Evolutionary conservation across 176 grass and related monocot genomes (phyloP).

Genomic region (Secale cereale): DNA sequence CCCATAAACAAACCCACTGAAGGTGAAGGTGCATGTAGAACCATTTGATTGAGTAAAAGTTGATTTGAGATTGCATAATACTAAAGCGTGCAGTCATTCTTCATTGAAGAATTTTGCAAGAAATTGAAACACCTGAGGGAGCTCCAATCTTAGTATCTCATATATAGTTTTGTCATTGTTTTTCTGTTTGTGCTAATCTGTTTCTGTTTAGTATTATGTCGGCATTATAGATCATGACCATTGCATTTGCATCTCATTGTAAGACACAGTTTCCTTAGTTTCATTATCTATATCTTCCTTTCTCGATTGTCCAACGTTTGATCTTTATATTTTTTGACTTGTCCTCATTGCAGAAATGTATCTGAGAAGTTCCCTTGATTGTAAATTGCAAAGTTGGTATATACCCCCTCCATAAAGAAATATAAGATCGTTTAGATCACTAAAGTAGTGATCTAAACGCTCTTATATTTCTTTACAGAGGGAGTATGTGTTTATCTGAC

Average conservation of each 20-base stretch:
- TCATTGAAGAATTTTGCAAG: neutral
- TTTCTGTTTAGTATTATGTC: neutral
- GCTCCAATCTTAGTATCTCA: neutral
- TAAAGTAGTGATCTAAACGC: no score
- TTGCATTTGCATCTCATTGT: neutral
- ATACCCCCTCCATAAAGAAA: no score
- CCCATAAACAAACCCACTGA: neutral
- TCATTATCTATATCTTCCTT: neutral
- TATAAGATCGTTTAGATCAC: no score
- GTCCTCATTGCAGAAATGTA: neutral
- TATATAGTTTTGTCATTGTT: neutral
- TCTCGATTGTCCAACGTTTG: neutral
- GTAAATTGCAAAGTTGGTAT: slow-evolving; percentile 2
- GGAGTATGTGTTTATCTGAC: slow-evolving; percentile 22
- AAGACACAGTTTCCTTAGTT: neutral
- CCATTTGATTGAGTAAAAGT: neutral
- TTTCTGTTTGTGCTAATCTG: neutral
- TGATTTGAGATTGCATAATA: neutral
- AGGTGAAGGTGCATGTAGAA: neutral
- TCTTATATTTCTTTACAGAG: no score
- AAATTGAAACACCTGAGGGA: neutral
- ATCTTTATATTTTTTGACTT: neutral
- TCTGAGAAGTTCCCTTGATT: slow-evolving; percentile 4
- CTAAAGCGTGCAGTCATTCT: neutral
- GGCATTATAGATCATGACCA: neutral